Base-by-base conservation (phyloP, 305 asterid species). In the Euphrasia arctica region DNA sequence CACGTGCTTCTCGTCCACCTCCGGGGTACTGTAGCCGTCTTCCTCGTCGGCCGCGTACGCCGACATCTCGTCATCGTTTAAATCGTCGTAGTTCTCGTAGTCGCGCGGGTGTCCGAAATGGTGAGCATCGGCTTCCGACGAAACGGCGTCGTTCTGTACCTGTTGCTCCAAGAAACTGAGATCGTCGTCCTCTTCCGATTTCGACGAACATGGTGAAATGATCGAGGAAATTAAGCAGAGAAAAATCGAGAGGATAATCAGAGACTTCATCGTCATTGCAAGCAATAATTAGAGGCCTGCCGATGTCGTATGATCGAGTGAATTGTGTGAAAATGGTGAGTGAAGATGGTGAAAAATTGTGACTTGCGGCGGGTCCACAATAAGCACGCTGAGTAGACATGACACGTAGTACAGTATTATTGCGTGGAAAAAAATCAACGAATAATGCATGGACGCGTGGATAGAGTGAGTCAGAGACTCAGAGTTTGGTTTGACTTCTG, bases 11-110 rank as follows among this genome's bases (percentile, higher is more conserved):
- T 91, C 98, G 72, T 91, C 96, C 68, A 88, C 74, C 65, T 58
- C 83, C 60, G 88, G 82, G 25, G 79, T 52, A 43, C 54, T 36
- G 50, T 77, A 66, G 10, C 80, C 72, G 0, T 78, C 83, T 56
- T 75, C 74, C 3, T 70, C 82, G 63, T 69, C 82, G 47, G 64
- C 86, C 61, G 56, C 74, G 71, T 74, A 77, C 22, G 68, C 56
- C 56, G 73, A 64, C 48, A 58, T 60, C n/a, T 66, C 82, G 5
- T 78, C 90, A 13, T 75, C 84, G 4, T 77, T 84, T 65, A 85
- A 78, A 76, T 90, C 96, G 58, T 83, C 91, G 78, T 88, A 86
- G 78, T 88, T 88, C 80, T 88, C 96, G 74, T 78, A 84, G 74
- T 88, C 83, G 14, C 61, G 78, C 39, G 70, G 80, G 9, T 69